Evolutionary conservation across 352 stramenopile species (phyloP).

Genomic region (Labyrinthula sp.): DNA sequence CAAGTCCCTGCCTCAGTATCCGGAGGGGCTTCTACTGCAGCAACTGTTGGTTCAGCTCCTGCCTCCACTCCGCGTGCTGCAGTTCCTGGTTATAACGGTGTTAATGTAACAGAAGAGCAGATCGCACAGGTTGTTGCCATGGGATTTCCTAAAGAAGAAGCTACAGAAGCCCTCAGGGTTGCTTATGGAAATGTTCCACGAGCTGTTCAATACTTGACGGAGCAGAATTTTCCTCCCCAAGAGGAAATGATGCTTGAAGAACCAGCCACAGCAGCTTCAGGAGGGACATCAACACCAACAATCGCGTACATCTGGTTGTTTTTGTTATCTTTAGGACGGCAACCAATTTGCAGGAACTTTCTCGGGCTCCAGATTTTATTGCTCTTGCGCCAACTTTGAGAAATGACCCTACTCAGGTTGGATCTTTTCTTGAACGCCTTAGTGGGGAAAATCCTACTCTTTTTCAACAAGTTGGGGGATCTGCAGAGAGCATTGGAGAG

Average conservation of each 20-base stretch:
- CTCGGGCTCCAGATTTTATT: constrained; percentile 57
- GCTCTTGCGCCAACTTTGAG: constrained; percentile 53
- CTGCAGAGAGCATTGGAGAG: too few relatives aligned
- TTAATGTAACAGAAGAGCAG: too few relatives aligned
- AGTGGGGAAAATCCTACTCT: constrained; percentile 49
- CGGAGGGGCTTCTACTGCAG: too few relatives aligned
- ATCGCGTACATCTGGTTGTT: constrained; percentile 8
- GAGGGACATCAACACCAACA: constrained; percentile 28
- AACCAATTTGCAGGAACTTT: constrained; percentile 48
- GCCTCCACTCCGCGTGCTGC: too few relatives aligned
- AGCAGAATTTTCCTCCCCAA: constrained; percentile 46
- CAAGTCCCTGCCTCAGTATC: too few relatives aligned
- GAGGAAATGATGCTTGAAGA: constrained; percentile 26
- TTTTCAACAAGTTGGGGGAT: constrained; percentile 36
- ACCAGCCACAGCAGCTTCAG: constrained; percentile 30
- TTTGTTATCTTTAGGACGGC: constrained; percentile 30
- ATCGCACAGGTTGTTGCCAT: constrained; percentile 56
- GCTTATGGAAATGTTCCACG: constrained; percentile 61
- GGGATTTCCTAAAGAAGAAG: constrained; percentile 59
- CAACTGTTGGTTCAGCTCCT: too few relatives aligned
- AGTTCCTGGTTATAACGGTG: too few relatives aligned
- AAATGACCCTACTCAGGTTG: constrained; percentile 51
- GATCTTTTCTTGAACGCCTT: constrained; percentile 56
- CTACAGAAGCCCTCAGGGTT: constrained; percentile 44
- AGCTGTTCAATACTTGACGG: constrained; percentile 63